phyloP scores from a whole-genome alignment of 2,329 filamentous ascomycete genomes.

The Penicillium sp. region DNA sequence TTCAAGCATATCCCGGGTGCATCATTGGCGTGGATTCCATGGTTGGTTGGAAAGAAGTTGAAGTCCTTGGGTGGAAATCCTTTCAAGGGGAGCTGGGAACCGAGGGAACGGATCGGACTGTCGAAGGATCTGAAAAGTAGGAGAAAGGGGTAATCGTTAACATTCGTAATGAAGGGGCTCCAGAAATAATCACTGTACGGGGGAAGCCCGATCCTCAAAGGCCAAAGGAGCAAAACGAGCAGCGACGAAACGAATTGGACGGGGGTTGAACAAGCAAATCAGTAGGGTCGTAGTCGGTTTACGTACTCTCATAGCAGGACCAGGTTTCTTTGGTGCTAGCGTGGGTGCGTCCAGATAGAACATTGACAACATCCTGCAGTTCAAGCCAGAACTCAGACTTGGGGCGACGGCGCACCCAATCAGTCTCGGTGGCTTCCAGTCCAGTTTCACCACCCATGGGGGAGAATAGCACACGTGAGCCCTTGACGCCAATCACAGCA shows the following conservation, averaged over 20 bases:
- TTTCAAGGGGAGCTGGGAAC: slow-evolving; percentile 24
- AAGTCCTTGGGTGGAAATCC: not conserved
- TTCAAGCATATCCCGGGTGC: not conserved
- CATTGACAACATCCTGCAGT: slow-evolving; percentile 79
- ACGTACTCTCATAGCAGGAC: slow-evolving; percentile 35
- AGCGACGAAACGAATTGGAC: not conserved
- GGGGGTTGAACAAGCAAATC: not conserved
- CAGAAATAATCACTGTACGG: not conserved
- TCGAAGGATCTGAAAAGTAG: slow-evolving; percentile 16
- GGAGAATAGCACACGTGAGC: slow-evolving; percentile 83
- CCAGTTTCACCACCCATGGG: slow-evolving; percentile 63
- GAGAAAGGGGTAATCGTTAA: slow-evolving; percentile 17
- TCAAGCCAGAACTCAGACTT: slow-evolving; percentile 81
- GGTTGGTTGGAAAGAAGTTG: slow-evolving; percentile 4
- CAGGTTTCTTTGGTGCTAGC: slow-evolving; percentile 29
- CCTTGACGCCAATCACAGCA: slow-evolving; percentile 87
- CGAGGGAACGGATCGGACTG: slow-evolving; percentile 20
- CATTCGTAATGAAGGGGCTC: not conserved
- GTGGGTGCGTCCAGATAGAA: slow-evolving; percentile 70
- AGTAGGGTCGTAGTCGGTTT: slow-evolving; percentile 9
- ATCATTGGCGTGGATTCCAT: slow-evolving; percentile 3
- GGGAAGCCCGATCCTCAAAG: not conserved
- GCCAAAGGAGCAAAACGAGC: not conserved
- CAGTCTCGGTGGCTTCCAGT: slow-evolving; percentile 80
- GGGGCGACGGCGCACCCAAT: slow-evolving; percentile 88